Evolutionary conservation across 352 stramenopile species (phyloP).

Genomic region (Plasmopara viticola): DNA sequence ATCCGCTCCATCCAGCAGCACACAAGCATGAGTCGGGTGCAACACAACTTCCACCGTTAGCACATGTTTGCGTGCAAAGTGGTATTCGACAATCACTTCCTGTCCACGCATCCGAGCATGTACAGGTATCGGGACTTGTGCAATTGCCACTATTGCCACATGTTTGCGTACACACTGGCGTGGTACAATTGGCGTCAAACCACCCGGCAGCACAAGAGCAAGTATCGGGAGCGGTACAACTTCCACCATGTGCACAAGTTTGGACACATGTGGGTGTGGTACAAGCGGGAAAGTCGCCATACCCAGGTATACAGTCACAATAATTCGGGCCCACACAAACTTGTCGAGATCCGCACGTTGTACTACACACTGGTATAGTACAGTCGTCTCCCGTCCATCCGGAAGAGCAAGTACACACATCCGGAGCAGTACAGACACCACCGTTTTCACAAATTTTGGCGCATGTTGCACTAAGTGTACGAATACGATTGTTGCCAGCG

Average conservation of each 20-base stretch:
- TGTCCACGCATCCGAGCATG: conserved; percentile 84
- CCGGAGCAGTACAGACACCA: conserved; percentile 77
- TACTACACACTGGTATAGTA: conserved; percentile 60
- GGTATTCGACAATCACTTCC: conserved; percentile 90
- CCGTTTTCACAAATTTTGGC: conserved; percentile 94
- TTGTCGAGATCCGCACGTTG: conserved; percentile 46
- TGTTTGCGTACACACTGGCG: conserved; percentile 92
- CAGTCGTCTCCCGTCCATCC: conserved; percentile 92
- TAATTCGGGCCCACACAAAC: conserved; percentile 89
- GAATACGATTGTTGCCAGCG: conserved; percentile 90
- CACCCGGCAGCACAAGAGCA: conserved; percentile 88
- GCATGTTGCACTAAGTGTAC: conserved; percentile 87
- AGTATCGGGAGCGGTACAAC: conserved; percentile 90
- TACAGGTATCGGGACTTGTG: conserved; percentile 87
- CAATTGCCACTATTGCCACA: conserved; percentile 96
- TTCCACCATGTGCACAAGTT: conserved; percentile 80
- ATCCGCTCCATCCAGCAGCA: conserved; percentile 86
- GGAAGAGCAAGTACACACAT: conserved; percentile 77
- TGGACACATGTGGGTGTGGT: conserved; percentile 84
- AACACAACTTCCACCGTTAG: conserved; percentile 88
- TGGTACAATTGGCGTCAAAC: conserved; percentile 96
- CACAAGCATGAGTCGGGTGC: conserved; percentile 93
- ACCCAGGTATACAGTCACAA: conserved; percentile 92
- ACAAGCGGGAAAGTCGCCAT: conserved; percentile 67
- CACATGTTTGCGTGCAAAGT: conserved; percentile 84